Evolutionary conservation across 1,139 yeast genomes (phyloP).

Genomic region (Sugiyamaella xylanicola): DNA sequence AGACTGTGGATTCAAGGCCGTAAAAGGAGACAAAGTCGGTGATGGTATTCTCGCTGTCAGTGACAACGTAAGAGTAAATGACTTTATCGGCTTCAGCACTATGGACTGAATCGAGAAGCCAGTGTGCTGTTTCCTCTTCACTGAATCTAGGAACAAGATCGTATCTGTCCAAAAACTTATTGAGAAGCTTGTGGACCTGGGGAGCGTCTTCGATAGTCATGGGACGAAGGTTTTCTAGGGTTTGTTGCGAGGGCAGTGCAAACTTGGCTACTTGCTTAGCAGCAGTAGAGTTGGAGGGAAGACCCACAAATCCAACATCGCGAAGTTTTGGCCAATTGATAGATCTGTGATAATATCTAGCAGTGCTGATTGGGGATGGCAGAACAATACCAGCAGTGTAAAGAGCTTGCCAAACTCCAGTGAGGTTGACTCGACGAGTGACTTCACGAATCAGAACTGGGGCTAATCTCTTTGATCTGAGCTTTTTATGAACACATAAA

Average conservation of each 20-base stretch:
- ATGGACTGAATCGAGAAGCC: slow-evolving; percentile 60
- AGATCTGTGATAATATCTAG: slow-evolving; percentile 93
- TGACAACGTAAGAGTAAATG: slow-evolving; percentile 78
- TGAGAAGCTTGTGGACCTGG: slow-evolving; percentile 60
- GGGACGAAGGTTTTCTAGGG: slow-evolving; percentile 61
- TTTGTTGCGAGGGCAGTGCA: slow-evolving; percentile 64
- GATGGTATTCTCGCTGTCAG: slow-evolving; percentile 52
- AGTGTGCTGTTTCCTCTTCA: slow-evolving; percentile 74
- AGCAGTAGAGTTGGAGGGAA: slow-evolving; percentile 76
- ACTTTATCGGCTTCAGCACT: slow-evolving; percentile 51
- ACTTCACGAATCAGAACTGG: slow-evolving; percentile 93
- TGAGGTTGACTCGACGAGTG: slow-evolving; percentile 85
- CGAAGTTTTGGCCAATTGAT: slow-evolving; percentile 86
- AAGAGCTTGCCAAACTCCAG: slow-evolving; percentile 92
- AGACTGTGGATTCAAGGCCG: slow-evolving; percentile 81
- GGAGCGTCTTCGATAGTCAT: slow-evolving; percentile 65
- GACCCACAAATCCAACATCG: slow-evolving; percentile 81
- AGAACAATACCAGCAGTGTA: slow-evolving; percentile 90
- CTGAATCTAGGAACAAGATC: slow-evolving; percentile 72
- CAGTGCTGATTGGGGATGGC: slow-evolving; percentile 90
- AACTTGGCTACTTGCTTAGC: slow-evolving; percentile 81
- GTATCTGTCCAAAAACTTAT: slow-evolving; percentile 64
- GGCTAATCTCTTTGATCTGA: slow-evolving; percentile 89
- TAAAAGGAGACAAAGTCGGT: slow-evolving; percentile 92
- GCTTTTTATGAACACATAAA: slow-evolving; percentile 88